phyloP scores from a whole-genome alignment of 2,329 filamentous ascomycete species.

The Macrophomina pseudophaseolina region DNA sequence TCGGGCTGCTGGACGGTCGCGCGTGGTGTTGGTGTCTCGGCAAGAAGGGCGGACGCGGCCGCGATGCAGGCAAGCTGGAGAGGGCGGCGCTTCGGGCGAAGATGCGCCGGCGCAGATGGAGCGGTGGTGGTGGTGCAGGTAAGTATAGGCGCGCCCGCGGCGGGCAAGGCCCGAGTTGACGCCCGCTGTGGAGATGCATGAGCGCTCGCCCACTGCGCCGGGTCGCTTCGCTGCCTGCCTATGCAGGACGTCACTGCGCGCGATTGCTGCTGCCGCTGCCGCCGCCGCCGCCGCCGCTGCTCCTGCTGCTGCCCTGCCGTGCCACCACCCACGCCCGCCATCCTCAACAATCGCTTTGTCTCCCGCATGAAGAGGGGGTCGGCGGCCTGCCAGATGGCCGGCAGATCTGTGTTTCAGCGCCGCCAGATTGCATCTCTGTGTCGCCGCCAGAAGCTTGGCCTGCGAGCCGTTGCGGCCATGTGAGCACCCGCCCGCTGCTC shows the following conservation, averaged over 20 bases:
- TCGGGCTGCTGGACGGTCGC: not conserved
- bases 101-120: not conserved
- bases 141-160: not conserved
- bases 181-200: not conserved
- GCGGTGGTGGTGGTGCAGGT: not conserved
- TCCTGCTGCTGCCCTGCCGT: constrained; percentile 1
- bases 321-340: not conserved
- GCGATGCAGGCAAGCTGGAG: not conserved
- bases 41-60: not conserved
- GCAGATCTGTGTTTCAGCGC: constrained; percentile 18
- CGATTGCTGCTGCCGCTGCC: not conserved
- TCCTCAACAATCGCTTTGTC: constrained; percentile 20
- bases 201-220: not conserved
- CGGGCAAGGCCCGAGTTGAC: not conserved
- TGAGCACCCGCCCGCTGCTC: not conserved
- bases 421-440: constrained; percentile 17
- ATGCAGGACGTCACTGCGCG: not conserved
- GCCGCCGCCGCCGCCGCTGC: not conserved
- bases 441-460: constrained; percentile 2
- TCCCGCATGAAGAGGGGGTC: constrained; percentile 14
- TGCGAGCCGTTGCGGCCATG: constrained; percentile 5
- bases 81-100: not conserved
- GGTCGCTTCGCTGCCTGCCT: not conserved
- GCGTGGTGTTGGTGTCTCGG: constrained; percentile 6
- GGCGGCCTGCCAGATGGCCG: constrained; percentile 3